Conservation (phyloP, 2,329 filamentous ascomycete genomes). For the Trichoderma hamatum region DNA sequence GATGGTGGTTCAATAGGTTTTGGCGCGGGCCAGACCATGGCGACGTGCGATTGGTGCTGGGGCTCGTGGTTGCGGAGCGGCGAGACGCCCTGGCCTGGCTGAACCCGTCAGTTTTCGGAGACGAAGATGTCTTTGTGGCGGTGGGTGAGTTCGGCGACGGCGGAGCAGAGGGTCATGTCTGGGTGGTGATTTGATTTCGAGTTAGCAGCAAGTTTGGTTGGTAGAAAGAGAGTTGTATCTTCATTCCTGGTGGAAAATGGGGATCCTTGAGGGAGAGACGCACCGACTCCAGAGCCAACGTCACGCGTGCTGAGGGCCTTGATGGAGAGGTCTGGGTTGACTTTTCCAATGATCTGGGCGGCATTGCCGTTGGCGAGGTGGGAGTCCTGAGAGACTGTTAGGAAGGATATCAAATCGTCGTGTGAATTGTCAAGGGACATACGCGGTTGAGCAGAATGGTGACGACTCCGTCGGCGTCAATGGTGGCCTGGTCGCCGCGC, state of each 20-base stretch:
- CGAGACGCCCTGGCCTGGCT: slow-evolving; percentile 36
- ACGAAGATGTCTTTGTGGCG: slow-evolving; percentile 76
- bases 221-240: background rate
- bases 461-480: slow-evolving; percentile 80
- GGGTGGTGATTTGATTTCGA: background rate
- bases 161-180: slow-evolving; percentile 77
- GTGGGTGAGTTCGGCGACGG: slow-evolving; percentile 85
- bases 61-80: slow-evolving; percentile 27
- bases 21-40: slow-evolving; percentile 44
- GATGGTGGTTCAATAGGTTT: slow-evolving; percentile 20
- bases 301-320: slow-evolving; percentile 71
- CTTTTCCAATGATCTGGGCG: slow-evolving; percentile 79
- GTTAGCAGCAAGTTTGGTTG: background rate
- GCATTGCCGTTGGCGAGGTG: slow-evolving; percentile 71
- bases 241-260: too few species aligned
- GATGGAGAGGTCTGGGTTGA: slow-evolving; percentile 71
- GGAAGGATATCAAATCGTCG: background rate
- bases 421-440: slow-evolving; percentile 35
- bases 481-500: slow-evolving; percentile 75
- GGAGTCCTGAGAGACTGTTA: slow-evolving; percentile 53
- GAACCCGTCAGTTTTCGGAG: slow-evolving; percentile 55
- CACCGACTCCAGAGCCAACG: slow-evolving; percentile 70
- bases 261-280: slow-evolving; percentile 39
- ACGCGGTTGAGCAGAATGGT: slow-evolving; percentile 75
- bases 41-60: slow-evolving; percentile 39